Conservation (phyloP, 139 green algal species). For the Tetradesmus lagerheimii region DNA sequence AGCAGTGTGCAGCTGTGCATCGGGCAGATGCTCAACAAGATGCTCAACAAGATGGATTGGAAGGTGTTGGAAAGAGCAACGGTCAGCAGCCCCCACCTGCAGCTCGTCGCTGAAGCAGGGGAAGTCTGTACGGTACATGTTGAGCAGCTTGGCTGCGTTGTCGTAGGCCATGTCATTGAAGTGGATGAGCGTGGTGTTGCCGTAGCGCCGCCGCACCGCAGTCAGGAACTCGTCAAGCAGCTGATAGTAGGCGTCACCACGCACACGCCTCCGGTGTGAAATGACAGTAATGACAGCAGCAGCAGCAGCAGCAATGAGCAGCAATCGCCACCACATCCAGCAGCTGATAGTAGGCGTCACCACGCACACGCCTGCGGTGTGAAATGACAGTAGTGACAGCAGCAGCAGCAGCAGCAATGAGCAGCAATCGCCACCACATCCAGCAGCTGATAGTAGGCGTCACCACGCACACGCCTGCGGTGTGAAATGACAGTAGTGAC, state of each 20-base stretch:
- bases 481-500: too few species aligned
- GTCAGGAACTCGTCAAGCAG: slow-evolving; percentile 90
- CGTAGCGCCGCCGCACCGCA: slow-evolving; percentile 78
- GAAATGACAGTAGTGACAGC: too few species aligned
- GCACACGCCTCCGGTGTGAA: slow-evolving; percentile 55
- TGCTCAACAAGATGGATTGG: too few species aligned
- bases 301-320: not conserved
- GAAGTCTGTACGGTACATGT: slow-evolving; percentile 82
- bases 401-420: too few species aligned
- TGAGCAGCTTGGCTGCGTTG: slow-evolving; percentile 79
- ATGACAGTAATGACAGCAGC: too few species aligned
- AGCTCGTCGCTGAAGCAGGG: slow-evolving; percentile 87
- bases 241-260: slow-evolving; percentile 81
- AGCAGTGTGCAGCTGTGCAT: not conserved
- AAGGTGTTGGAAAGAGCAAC: too few species aligned
- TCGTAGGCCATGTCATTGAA: slow-evolving; percentile 85
- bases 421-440: too few species aligned
- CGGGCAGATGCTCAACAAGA: too few species aligned
- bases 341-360: too few species aligned
- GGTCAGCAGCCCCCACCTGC: slow-evolving; percentile 52
- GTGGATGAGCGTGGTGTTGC: slow-evolving; percentile 86
- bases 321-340: not conserved
- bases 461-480: too few species aligned
- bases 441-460: too few species aligned
- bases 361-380: too few species aligned